Evolutionary conservation across 345 rosid genomes (phyloP), one percentile per base, ranked within the genome.

Genomic region (Salix udensis): DNA sequence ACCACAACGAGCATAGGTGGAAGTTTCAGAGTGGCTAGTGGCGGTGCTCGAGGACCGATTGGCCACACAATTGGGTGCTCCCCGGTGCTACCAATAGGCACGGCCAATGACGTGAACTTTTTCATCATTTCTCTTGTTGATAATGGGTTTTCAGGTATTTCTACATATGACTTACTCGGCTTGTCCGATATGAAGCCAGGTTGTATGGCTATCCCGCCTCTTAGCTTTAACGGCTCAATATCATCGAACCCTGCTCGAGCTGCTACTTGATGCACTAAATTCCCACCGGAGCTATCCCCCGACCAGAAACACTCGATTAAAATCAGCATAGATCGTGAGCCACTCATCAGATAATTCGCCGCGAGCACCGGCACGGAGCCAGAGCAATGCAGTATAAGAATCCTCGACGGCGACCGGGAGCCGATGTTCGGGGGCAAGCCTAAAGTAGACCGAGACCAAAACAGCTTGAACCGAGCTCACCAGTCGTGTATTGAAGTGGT

Each of bases 231-330:
- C 1, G 82, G 88, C 40, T 34, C 58, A 26, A 84, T 19, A 10
- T 76, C 85, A 16, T 28, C 62, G 0, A 64, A 13, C 11, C 85
- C 88, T 1, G 84, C 19, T 53, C 84, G 84, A n/a, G 68, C 53
- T 23, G 87, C 84, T 3, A 92, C 82, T 40, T 85, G 85, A 78
- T 89, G 76, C 1, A 91, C 94, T 52, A 92, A 79, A 71, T 90
- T 92, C 39, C 88, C 97, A 7, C 97, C 94, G 7, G 92, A 87
- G 73, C 97, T 92, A 40, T 90, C 97, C n/a, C n/a, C 97, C 97
- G 61, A 88, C 88, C 40, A 89, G 73, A 84, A 91, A 89, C 14
- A 89, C 81, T 8, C 73, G 77, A 0, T 48, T 18, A 24, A 88
- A 88, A 78, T 91, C 81, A 69, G 89, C 88, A 24, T 65, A 70